Evolutionary conservation across 495 filamentous ascomycete genomes (phyloP).

Genomic region (Evernia prunastri): DNA sequence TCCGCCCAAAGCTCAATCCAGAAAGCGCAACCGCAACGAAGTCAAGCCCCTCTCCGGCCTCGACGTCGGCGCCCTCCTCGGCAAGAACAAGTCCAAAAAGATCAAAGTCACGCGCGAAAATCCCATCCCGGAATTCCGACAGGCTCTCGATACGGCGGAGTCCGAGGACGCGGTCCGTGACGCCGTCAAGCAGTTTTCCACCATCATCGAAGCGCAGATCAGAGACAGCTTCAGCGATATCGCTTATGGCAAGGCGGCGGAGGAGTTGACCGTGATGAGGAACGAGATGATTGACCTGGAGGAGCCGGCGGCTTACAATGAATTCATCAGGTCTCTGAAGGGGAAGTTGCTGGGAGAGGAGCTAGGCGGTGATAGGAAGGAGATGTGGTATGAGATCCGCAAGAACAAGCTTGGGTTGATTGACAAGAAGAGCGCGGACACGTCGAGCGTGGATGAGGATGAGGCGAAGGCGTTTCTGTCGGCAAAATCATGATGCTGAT

Average conservation of each 20-base stretch:
- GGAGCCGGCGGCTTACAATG: slow-evolving; percentile 70
- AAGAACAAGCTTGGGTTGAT: slow-evolving; percentile 66
- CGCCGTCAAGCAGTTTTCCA: slow-evolving; percentile 66
- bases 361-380: slow-evolving; percentile 72
- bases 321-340: slow-evolving; percentile 65
- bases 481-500: background rate
- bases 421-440: slow-evolving; percentile 51
- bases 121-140: slow-evolving; percentile 88
- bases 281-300: slow-evolving; percentile 72
- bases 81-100: slow-evolving; percentile 46
- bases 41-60: slow-evolving; percentile 87
- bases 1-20: slow-evolving; percentile 73
- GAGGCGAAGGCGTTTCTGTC: slow-evolving; percentile 56
- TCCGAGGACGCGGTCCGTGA: slow-evolving; percentile 56
- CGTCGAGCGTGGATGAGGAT: slow-evolving; percentile 57
- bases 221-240: slow-evolving; percentile 65
- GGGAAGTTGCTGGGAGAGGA: slow-evolving; percentile 59
- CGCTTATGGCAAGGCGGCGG: slow-evolving; percentile 67
- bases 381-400: slow-evolving; percentile 75
- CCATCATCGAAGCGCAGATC: slow-evolving; percentile 63
- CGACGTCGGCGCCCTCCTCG: slow-evolving; percentile 72
- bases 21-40: slow-evolving; percentile 58
- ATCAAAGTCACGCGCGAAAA: slow-evolving; percentile 68
- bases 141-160: slow-evolving; percentile 58
- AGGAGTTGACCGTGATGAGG: slow-evolving; percentile 69